Evolutionary conservation across 164 flowering plant species (phyloP).

Genomic region (Warburgia ugandensis): DNA sequence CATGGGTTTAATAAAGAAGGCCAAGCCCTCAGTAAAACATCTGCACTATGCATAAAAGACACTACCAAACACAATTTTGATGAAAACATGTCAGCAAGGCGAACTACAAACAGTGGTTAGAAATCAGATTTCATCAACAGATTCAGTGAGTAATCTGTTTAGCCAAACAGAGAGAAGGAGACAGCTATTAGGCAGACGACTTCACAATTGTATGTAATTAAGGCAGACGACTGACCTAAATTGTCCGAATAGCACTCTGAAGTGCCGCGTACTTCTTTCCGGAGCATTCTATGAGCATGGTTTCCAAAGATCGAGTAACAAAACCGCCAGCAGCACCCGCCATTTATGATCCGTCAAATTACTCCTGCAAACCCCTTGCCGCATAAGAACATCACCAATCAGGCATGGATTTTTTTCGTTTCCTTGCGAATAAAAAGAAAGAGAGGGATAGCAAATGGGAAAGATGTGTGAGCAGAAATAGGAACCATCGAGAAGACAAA

Average conservation of each 20-base stretch:
- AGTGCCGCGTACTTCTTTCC: conserved; percentile 63
- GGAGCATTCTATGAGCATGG: conserved; percentile 83
- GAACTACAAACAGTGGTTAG: not conserved
- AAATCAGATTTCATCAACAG: not conserved
- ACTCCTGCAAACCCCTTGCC: not conserved
- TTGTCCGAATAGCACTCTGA: conserved; percentile 61
- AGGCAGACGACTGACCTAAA: conserved; percentile 35
- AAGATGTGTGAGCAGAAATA: too few species aligned
- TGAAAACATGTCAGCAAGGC: not conserved
- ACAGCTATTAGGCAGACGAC: too few species aligned
- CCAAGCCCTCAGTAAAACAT: too few species aligned
- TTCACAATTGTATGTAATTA: not conserved
- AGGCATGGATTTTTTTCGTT: too few species aligned
- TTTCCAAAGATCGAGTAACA: conserved; percentile 72
- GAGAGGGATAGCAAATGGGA: too few species aligned
- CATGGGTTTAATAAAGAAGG: too few species aligned
- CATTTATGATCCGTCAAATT: conserved; percentile 26
- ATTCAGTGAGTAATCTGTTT: not conserved
- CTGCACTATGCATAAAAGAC: not conserved
- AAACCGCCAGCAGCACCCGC: conserved; percentile 92
- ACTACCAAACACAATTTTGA: not conserved
- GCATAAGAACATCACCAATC: not conserved
- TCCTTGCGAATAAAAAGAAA: too few species aligned
- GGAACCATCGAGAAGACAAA: too few species aligned
- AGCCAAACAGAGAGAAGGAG: not conserved